Evolutionary conservation across 106 monocot species (phyloP), one percentile per base, ranked within the genome.

Genomic region (Dioscorea dumetorum): DNA sequence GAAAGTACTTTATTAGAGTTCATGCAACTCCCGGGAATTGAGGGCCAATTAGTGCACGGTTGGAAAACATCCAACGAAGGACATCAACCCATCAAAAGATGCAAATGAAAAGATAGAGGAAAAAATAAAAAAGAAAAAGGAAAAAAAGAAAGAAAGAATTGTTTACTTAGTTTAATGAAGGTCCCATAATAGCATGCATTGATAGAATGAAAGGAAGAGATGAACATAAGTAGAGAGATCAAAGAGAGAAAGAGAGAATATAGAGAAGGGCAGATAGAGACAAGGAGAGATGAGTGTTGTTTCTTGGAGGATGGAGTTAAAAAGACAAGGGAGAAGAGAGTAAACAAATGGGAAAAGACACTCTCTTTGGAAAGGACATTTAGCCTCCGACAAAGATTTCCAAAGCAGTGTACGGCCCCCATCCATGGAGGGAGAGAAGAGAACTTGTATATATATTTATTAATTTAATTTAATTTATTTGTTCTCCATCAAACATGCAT

Each of bases 361-460:
- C 41, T 41, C 41, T 41, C 54, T 56, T 28, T 19, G 54, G 54
- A 56, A 56, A 56, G 54, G 54, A 56, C 54, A 56, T 19, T 56
- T 8, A 19, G 22, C 19, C 22, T 20, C 59, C 59, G 59, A 59
- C 59, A 59, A 59, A 59, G 59, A 59, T 59, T 59, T 54, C 54
- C 12, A 12, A 19, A 59, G 22, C n/a, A 21, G 59, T 20, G 59
- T 59, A 59, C 59, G 59, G 59, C 41, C 41, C 22, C n/a, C n/a
- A n/a, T n/a, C n/a, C 65, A 31, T 31, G 49, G 34, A 33, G 34
- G 49, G 34, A 33, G 4, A 33, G 4, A 28, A 33, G 4, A 28
- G 17, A 33, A 63, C 63, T 63, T 10, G 31, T 14, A 41, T 10
- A 41, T 41, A 3, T 41, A 41, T 41, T 41, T 41, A 8, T 41